Base-by-base conservation (phyloP, 1,284 basidiomycete species). In the Boletus sp. region DNA sequence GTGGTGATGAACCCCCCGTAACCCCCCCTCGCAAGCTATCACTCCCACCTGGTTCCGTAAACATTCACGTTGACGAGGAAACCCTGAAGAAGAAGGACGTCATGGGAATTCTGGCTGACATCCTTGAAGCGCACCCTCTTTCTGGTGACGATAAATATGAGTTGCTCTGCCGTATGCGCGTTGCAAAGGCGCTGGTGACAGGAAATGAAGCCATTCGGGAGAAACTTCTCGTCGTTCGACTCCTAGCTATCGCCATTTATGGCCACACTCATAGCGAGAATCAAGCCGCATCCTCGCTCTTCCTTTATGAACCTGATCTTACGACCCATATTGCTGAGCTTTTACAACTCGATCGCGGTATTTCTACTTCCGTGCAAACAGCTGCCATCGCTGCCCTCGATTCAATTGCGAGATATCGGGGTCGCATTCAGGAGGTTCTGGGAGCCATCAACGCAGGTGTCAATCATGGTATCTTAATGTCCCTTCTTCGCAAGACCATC, bases 391-490 rank as follows among this genome's bases (percentile, higher is more conserved):
- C 91, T 51, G 91, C 94, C 12, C 80, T 99, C 53, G 97, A 99
- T 73, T 92, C 92, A 5, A 84, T 97, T 57, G 89, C 88, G 6
- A 84, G 93, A 62, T 96, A 97, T 71, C 85, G 93, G 57, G 80
- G 78, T 62, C 93, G 89, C 70, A 82, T 92, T 41, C 84, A 87
- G 62, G 96, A 98, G 68, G 94, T 98, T 33, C 77, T 98, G 45
- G 89, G 89, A 16, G 88, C 96, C 1, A 84, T 98, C 51, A 97
- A 97, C 69, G 96, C 94, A 20, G 94, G 94, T 52, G 94, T 98
- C 60, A 98, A 94, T 68, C 97, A 99, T 70, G 97, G 97, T 16
- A 90, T 94, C 49, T 76, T 98, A 36, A 93, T 98, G 89, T 87
- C 89, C 24, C 78, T 95, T 47, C 79, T 98, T 60, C 85, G 93